Evolutionary conservation across 2,329 filamentous ascomycete genomes (phyloP).

Genomic region (Colletotrichum caudatum): DNA sequence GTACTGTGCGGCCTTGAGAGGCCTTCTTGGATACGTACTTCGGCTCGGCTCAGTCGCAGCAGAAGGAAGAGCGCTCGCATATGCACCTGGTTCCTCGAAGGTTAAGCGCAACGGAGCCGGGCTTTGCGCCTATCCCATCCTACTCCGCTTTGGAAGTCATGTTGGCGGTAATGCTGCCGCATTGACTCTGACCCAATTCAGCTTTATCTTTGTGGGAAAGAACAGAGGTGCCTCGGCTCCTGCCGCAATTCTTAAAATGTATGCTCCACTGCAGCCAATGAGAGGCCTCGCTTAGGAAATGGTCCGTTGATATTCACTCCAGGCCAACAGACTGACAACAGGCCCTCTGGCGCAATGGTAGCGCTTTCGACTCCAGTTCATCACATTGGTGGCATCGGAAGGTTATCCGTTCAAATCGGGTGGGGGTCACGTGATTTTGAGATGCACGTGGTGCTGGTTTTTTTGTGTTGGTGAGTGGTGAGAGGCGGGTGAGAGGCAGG

Average conservation of each 20-base stretch:
- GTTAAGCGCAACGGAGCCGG: neutral
- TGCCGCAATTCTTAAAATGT: slow-evolving; percentile 14
- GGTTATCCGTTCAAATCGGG: slow-evolving; percentile 41
- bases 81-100: slow-evolving; percentile 16
- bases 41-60: no score
- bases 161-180: slow-evolving; percentile 27
- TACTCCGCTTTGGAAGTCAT: slow-evolving; percentile 36
- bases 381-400: slow-evolving; percentile 11
- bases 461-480: neutral
- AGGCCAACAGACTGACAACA: fast-evolving
- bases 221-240: slow-evolving; percentile 7
- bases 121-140: slow-evolving; percentile 22
- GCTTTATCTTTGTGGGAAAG: neutral
- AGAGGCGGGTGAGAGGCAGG: no score
- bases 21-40: no score
- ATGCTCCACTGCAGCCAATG: neutral
- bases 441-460: neutral
- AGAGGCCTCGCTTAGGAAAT: no score
- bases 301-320: neutral
- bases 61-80: slow-evolving; percentile 8
- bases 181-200: slow-evolving; percentile 19
- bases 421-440: slow-evolving; percentile 13
- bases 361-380: slow-evolving; percentile 40
- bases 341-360: slow-evolving; percentile 40
- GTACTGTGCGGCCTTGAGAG: no score